Evolutionary conservation across 2,329 filamentous ascomycete genomes (phyloP).

Genomic region (Penicillium capsulatum): DNA sequence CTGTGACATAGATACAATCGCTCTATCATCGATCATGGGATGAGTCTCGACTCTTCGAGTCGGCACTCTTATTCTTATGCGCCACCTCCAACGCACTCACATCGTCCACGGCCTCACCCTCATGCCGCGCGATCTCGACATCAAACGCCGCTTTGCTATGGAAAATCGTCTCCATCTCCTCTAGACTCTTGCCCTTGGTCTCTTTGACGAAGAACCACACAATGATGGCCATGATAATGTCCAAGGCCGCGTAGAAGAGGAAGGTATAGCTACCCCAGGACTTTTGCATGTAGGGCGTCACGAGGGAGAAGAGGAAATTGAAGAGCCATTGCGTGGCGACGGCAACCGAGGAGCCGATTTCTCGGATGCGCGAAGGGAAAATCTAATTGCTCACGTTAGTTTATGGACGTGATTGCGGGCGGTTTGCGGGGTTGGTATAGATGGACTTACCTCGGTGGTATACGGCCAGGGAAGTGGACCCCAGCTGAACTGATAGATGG

Average conservation of each 20-base stretch:
- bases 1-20: too few relatives aligned
- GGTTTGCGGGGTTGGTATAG: too few relatives aligned
- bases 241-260: constrained; percentile 40
- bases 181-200: constrained; percentile 36
- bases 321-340: constrained; percentile 40
- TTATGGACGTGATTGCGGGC: background rate
- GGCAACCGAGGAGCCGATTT: constrained; percentile 36
- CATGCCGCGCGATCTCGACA: constrained; percentile 16
- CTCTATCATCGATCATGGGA: constrained; percentile 4
- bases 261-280: constrained; percentile 40
- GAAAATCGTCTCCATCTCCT: constrained; percentile 38
- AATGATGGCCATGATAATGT: constrained; percentile 31
- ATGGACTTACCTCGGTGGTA: constrained; percentile 26
- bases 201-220: constrained; percentile 41
- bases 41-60: constrained; percentile 5
- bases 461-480: constrained; percentile 37
- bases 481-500: constrained; percentile 33
- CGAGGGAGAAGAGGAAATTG: constrained; percentile 43
- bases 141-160: constrained; percentile 23
- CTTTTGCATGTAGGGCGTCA: constrained; percentile 41
- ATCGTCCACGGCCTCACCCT: constrained; percentile 8
- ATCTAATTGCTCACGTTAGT: constrained; percentile 22
- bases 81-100: constrained; percentile 8
- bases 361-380: constrained; percentile 39
- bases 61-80: constrained; percentile 3